Conservation (phyloP, 352 stramenopile genomes). For the Plasmopara halstedii region DNA sequence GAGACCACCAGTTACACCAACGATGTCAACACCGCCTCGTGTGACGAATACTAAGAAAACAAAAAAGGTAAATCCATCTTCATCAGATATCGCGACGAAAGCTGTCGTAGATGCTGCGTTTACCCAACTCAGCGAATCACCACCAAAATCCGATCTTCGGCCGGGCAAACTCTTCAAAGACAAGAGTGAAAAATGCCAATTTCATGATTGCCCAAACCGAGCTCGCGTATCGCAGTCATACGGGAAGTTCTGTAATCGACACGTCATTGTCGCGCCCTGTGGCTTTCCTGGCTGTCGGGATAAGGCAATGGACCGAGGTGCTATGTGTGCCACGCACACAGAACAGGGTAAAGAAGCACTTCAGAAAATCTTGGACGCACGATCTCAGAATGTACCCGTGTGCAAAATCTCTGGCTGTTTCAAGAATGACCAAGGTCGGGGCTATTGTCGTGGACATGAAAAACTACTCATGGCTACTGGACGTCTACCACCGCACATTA, state of each 20-base stretch:
- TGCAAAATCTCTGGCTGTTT: slow-evolving; percentile 73
- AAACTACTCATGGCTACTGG: slow-evolving; percentile 83
- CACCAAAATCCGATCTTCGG: slow-evolving; percentile 39
- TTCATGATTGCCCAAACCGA: slow-evolving; percentile 68
- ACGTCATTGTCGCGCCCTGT: slow-evolving; percentile 79
- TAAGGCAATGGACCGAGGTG: slow-evolving; percentile 45
- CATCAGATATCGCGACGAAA: slow-evolving; percentile 1
- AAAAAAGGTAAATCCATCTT: background rate
- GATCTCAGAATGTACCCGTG: slow-evolving; percentile 70
- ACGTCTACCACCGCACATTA: slow-evolving; percentile 61
- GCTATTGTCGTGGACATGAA: slow-evolving; percentile 78
- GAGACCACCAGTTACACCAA: background rate
- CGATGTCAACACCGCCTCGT: background rate
- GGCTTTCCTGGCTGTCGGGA: slow-evolving; percentile 82
- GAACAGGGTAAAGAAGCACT: slow-evolving; percentile 63
- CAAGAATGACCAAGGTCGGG: slow-evolving; percentile 84
- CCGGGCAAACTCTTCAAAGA: slow-evolving; percentile 49
- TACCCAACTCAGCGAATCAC: slow-evolving; percentile 30
- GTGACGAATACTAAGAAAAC: background rate
- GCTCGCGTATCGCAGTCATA: slow-evolving; percentile 69
- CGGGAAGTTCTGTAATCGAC: slow-evolving; percentile 81
- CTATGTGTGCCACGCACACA: slow-evolving; percentile 71
- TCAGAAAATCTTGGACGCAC: slow-evolving; percentile 47
- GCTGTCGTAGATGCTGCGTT: slow-evolving; percentile 30
- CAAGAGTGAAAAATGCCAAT: slow-evolving; percentile 67